phyloP scores from a whole-genome alignment of 2,329 filamentous ascomycete species.

The Ustilaginoidea virens region DNA sequence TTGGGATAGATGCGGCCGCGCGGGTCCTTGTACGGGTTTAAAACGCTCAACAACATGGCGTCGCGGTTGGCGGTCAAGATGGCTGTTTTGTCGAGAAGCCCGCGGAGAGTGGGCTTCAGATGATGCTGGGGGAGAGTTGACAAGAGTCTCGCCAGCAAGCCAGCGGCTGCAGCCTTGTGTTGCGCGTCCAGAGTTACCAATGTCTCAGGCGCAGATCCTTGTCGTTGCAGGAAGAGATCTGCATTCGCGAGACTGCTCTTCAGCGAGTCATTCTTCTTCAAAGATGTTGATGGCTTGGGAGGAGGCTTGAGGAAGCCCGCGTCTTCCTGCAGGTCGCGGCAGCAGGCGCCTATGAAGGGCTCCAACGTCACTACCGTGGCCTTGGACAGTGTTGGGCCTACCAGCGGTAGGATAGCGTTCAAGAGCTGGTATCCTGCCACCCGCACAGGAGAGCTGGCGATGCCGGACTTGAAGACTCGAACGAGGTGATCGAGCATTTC shows the following conservation, averaged over 20 bases:
- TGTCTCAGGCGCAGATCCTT: slow-evolving; percentile 17
- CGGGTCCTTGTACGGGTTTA: slow-evolving; percentile 57
- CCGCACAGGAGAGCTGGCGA: slow-evolving; percentile 38
- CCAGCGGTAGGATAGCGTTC: slow-evolving; percentile 38
- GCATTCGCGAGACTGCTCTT: slow-evolving; percentile 43
- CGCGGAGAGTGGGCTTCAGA: slow-evolving; percentile 55
- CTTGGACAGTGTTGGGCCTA: slow-evolving; percentile 53
- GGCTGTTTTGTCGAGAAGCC: slow-evolving; percentile 66
- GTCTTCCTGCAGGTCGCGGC: slow-evolving; percentile 52
- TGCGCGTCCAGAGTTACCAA: slow-evolving; percentile 21
- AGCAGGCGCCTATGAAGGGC: slow-evolving; percentile 50
- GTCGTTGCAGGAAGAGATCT: slow-evolving; percentile 48
- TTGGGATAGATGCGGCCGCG: slow-evolving; percentile 52
- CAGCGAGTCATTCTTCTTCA: slow-evolving; percentile 11
- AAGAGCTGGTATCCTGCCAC: slow-evolving; percentile 44
- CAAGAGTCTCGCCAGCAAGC: slow-evolving; percentile 48
- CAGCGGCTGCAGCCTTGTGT: slow-evolving; percentile 40
- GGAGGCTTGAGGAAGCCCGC: slow-evolving; percentile 28
- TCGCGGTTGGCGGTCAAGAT: slow-evolving; percentile 54
- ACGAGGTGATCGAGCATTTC: slow-evolving; percentile 55
- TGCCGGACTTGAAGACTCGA: slow-evolving; percentile 51
- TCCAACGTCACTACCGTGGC: slow-evolving; percentile 47
- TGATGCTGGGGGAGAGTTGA: slow-evolving; percentile 47
- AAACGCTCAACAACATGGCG: slow-evolving; percentile 65
- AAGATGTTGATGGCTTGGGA: slow-evolving; percentile 16